phyloP scores from a whole-genome alignment of 495 filamentous ascomycete genomes.

The Neurospora hispaniola region DNA sequence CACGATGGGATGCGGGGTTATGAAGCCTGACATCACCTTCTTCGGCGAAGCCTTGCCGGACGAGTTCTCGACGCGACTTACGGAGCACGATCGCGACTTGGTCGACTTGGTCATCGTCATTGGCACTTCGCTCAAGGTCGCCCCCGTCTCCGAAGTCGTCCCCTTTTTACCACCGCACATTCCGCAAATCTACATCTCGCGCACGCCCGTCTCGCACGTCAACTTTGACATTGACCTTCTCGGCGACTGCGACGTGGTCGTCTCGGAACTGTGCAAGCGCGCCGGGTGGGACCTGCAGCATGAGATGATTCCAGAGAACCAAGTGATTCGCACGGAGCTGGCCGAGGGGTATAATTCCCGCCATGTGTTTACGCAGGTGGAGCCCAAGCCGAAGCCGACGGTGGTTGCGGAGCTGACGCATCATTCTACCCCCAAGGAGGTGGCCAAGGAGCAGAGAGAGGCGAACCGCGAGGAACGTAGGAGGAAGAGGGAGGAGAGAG shows the following conservation, averaged over 20 bases:
- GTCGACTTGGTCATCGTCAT: conserved; percentile 95
- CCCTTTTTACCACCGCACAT: conserved; percentile 65
- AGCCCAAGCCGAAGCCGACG: conserved; percentile 2
- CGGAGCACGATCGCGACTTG: conserved; percentile 63
- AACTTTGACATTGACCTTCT: conserved; percentile 93
- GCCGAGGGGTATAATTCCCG: conserved; percentile 57
- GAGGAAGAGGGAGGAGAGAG: neutral
- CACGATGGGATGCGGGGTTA: conserved; percentile 51
- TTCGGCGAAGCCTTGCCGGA: conserved; percentile 86
- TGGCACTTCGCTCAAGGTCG: conserved; percentile 92
- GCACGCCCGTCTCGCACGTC: conserved; percentile 76
- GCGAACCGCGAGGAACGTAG: neutral
- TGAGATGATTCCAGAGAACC: conserved; percentile 65
- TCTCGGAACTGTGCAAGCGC: conserved; percentile 76
- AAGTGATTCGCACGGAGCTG: conserved; percentile 45
- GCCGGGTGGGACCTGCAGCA: conserved; percentile 85
- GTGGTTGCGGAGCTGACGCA: neutral
- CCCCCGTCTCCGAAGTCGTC: conserved; percentile 86
- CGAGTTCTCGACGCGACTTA: conserved; percentile 70
- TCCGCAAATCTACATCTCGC: conserved; percentile 89
- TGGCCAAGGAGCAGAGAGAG: conserved; percentile 4
- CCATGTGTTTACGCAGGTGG: conserved; percentile 44
- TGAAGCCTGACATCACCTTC: conserved; percentile 99
- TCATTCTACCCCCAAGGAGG: neutral
- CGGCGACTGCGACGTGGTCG: conserved; percentile 86